Conservation (phyloP, 345 rosid genomes). For the Aquilaria sinensis region DNA sequence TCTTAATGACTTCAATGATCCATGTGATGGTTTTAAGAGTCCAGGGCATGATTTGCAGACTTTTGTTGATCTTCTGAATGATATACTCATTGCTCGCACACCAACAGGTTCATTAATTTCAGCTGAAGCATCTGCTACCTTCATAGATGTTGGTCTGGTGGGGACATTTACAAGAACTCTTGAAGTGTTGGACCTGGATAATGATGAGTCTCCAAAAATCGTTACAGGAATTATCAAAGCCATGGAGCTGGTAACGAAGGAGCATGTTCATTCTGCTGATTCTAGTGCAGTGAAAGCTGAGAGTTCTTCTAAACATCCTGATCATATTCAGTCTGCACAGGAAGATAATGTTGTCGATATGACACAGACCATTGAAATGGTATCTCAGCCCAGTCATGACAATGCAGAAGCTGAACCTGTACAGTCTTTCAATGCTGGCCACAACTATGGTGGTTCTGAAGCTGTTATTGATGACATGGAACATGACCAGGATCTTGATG, state of each 20-base stretch:
- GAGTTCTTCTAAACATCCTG: constrained; percentile 48
- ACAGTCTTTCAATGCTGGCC: constrained; percentile 45
- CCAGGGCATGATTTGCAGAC: constrained; percentile 61
- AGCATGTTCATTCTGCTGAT: constrained; percentile 66
- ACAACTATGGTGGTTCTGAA: constrained; percentile 63
- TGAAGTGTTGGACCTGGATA: constrained; percentile 87
- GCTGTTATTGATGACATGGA: constrained; percentile 93
- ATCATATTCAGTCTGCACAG: constrained; percentile 43
- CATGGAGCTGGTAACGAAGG: constrained; percentile 90
- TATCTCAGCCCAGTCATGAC: constrained; percentile 53
- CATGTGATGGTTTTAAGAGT: constrained; percentile 46
- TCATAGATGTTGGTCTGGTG: constrained; percentile 83
- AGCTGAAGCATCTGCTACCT: constrained; percentile 85
- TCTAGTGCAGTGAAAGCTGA: constrained; percentile 52
- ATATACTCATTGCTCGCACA: constrained; percentile 74
- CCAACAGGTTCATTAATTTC: constrained; percentile 79
- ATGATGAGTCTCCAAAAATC: constrained; percentile 77
- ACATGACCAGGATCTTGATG: constrained; percentile 88
- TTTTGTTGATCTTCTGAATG: constrained; percentile 77
- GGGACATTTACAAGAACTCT: constrained; percentile 70
- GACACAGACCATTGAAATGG: constrained; percentile 49
- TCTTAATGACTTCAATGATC: constrained; percentile 59
- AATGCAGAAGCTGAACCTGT: constrained; percentile 43
- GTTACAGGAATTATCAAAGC: constrained; percentile 76
- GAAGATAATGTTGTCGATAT: constrained; percentile 44